Base-by-base conservation (phyloP, 495 filamentous ascomycete species). In the Xylaria castorea region DNA sequence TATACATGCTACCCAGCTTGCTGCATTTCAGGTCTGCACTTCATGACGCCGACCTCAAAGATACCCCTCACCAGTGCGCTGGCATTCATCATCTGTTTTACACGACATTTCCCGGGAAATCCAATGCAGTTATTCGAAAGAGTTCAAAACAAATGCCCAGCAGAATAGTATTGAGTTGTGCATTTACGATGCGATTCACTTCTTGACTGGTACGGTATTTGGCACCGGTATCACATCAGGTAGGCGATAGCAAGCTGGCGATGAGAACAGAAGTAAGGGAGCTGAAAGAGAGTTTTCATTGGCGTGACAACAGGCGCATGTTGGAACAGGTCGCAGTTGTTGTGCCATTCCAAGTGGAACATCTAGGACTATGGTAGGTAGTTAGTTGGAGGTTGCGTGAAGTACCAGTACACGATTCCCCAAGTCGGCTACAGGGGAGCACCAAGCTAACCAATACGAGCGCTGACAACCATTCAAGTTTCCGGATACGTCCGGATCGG, bases 61-160 rank as follows among this genome's bases (percentile, higher is more conserved):
- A 66, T 66, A 36, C 64, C 64, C 64, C 64, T 51, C 64, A 66
- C 22, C 64, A 34, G 18, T 46, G 32, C 25, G 40, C 20, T 38
- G 46, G 32, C 46, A 38, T 66, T 32, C 25, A 64, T 30, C 27
- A 18, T 25, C 8, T 30, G 5, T 1, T 51, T 36, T 20, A 18
- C 8, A 51, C 2, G 63, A 1, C 14, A 22, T 50, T 66, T 66
- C 20, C 46, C 32, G 64, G 63, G 30, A 66, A 50, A 53, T 4
- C 32, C 64, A 46, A 66, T 36, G 63, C 18, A 34, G 18, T 22
- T n/a, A 12, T 48, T 66, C 42, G 34, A 44, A 42, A 4, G n/a
- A 38, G 34, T 61, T 38, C 34, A 22, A 38, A 38, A n/a, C 34
- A 61, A 12, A 38, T 14, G 0, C 32, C 20, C 16, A 16, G 5